Base-by-base conservation (phyloP, 2,329 filamentous ascomycete genomes). In the Hymenoscyphus scutula region DNA sequence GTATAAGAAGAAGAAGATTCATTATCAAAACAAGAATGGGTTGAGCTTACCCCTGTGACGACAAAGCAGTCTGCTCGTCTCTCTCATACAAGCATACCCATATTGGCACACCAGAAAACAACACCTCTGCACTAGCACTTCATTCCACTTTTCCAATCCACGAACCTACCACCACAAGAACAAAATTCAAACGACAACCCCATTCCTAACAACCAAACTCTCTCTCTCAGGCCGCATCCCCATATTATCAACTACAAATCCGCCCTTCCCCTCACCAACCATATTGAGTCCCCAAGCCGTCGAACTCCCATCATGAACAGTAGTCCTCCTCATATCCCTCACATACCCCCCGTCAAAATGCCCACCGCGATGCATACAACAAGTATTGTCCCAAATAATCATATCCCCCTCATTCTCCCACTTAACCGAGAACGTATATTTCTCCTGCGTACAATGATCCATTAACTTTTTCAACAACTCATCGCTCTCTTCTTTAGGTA, bases 321-420 rank as follows among this genome's bases (percentile, higher is more conserved):
- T 86, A 5, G 82, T 80, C 64, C 84, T 74, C 55, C 84, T 73
- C 78, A 87, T 77, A 71, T 87, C 84, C 45, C 82, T 74, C 63
- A 70, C 74, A 68, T 77, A 81, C 68, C 77, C 79, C 0, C 80
- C 79, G 64, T 78, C 77, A 63, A 82, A 84, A 0, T 71, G 70
- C 0, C 83, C 83, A 0, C 82, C 81, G 5, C 82, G 73, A 71
- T 87, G 84, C 76, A 86, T 77, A 17, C 82, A 80, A 56, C 77
- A 79, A 0, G 81, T 81, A 69, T 87, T 87, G 67, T 87, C 84
- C 84, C 84, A 87, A 19, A 84, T 76, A 17, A 86, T 71, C 61
- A 86, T 55, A 68, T 86, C 84, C 0, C 81, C 78, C 0, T 73
- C 68, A 7, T 78, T 69, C 30, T 79, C 65, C 83, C 83, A 87